Base-by-base conservation (phyloP, 2,329 filamentous ascomycete genomes). In the Aureobasidium sp. region DNA sequence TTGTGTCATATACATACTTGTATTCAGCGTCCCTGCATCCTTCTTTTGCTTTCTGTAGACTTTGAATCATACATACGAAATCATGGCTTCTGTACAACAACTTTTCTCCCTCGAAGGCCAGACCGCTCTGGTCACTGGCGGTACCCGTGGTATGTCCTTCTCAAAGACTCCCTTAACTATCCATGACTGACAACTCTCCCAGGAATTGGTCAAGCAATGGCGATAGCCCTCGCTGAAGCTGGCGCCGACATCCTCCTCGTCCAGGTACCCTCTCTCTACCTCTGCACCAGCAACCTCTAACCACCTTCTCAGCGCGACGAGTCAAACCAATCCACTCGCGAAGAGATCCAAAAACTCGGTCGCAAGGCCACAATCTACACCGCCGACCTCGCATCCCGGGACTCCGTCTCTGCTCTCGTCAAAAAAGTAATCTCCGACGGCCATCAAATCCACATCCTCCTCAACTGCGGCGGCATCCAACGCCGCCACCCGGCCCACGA, bases 381-480 rank as follows among this genome's bases (percentile, higher is more conserved):
- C 1, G 85, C 85, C 21, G 88, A 93, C 74, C 83, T 92, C 30
- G 78, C 84, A 42, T 84, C 81, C 2, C 72, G 78, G 16, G 69
- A 76, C 25, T 83, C 84, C 27, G 85, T 91, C 60, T 76, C 80
- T n/a, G 74, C 76, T 0, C 79, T 92, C 2, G 76, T 85, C 1
- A 83, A 86, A 29, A 75, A 76, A 30, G 73, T 91, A 61, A 77
- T 89, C n/a, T 75, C 78, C 44, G 83, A 86, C 69, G 82, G 82
- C 53, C 75, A 79, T 65, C 80, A 84, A 70, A 84, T 95, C 65
- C 83, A 89, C 70, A 89, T 95, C 69, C 83, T 96, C 7, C 77
- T 96, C 68, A 96, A 92, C 77, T 93, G 89, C 76, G 91, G 89
- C 21, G 91, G 91, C 30, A 92, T 96, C 71, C 91, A 96, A 74